These are phyloP conservation scores for Tetracladium maxilliforme DNA, from an alignment of 2,329 filamentous ascomycete genomes.

Conservation along the genomic window DNA sequence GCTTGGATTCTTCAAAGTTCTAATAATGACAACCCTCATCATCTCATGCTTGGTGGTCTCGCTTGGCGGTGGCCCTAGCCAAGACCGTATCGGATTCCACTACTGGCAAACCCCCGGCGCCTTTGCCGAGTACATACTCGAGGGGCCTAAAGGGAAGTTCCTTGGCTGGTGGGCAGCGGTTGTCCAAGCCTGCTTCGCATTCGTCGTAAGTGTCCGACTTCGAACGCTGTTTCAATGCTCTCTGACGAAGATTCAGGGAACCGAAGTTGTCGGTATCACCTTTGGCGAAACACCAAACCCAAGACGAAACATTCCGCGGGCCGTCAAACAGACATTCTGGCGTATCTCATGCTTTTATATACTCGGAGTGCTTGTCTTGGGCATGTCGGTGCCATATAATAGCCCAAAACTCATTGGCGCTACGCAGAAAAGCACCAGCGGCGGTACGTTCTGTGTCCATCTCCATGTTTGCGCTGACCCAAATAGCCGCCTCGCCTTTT, in stretches of 20 bases:
- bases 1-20: conserved; percentile 62
- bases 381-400: conserved; percentile 52
- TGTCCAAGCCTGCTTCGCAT: conserved; percentile 55
- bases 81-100: conserved; percentile 59
- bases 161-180: conserved; percentile 56
- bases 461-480: too few species aligned
- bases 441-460: too few species aligned
- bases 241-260: too few species aligned
- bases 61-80: conserved; percentile 56
- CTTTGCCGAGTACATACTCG: conserved; percentile 45
- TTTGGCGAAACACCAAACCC: conserved; percentile 65
- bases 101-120: conserved; percentile 57
- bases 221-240: too few species aligned
- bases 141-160: conserved; percentile 46
- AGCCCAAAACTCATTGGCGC: conserved; percentile 35
- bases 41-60: conserved; percentile 66
- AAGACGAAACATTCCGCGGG: conserved; percentile 54
- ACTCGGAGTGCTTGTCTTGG: conserved; percentile 52
- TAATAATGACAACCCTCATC: conserved; percentile 61
- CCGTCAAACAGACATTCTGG: conserved; percentile 63
- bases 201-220: too few species aligned
- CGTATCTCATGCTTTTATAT: conserved; percentile 58
- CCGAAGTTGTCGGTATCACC: conserved; percentile 65
- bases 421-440: too few species aligned
- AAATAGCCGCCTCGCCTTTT: conserved; percentile 48